Conservation (phyloP, 2,329 filamentous ascomycete genomes). For the Teratosphaeriaceae sp. region DNA sequence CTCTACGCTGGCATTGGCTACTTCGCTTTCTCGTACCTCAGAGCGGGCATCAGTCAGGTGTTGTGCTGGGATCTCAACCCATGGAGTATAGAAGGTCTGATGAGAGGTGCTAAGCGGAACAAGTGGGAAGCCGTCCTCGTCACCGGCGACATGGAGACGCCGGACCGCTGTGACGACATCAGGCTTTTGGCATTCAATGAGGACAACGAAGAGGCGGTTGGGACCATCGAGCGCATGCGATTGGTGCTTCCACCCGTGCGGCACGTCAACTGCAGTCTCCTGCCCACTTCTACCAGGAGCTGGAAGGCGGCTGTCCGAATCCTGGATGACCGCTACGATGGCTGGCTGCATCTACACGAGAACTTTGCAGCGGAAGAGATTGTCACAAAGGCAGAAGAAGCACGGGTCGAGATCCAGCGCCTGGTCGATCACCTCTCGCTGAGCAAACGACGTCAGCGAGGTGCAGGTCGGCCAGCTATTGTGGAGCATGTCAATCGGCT, state of each 20-base stretch:
- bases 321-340: constrained; percentile 40
- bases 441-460: not conserved
- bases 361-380: constrained; percentile 47
- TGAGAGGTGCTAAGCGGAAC: constrained; percentile 35
- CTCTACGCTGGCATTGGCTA: constrained; percentile 92
- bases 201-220: constrained; percentile 31
- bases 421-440: constrained; percentile 12
- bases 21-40: constrained; percentile 79
- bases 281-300: constrained; percentile 45
- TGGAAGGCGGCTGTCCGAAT: constrained; percentile 45
- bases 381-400: constrained; percentile 36
- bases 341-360: constrained; percentile 57
- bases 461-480: constrained; percentile 11
- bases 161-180: constrained; percentile 7
- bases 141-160: constrained; percentile 1
- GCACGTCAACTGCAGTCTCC: constrained; percentile 54
- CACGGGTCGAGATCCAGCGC: constrained; percentile 29
- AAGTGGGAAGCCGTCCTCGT: constrained; percentile 27
- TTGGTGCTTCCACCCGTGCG: constrained; percentile 34
- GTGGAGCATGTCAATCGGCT: constrained; percentile 45
- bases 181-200: constrained; percentile 36
- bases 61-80: constrained; percentile 83
- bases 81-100: constrained; percentile 42
- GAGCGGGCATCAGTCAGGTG: constrained; percentile 60
- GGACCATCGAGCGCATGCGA: constrained; percentile 18